These are phyloP conservation scores for Pseudogymnoascus sp. DNA, from an alignment of 2,329 filamentous ascomycete species.

Conservation along the genomic window DNA sequence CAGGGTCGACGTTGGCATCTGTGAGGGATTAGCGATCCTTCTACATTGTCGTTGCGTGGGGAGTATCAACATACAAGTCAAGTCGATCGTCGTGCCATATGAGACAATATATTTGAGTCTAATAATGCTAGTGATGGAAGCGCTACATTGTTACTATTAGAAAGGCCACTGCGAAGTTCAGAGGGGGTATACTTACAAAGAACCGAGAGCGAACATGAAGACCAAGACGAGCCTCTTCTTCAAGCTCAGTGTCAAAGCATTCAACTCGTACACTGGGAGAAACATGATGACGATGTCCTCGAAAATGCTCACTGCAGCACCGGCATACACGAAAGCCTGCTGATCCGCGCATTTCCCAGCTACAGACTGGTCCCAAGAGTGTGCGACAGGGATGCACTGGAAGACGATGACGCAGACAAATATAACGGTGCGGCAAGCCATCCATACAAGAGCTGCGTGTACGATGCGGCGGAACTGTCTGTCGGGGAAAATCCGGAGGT, in stretches of 20 bases:
- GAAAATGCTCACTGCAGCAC: slow-evolving; percentile 58
- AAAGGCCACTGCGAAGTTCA: not conserved
- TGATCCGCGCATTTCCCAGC: slow-evolving; percentile 47
- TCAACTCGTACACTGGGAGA: slow-evolving; percentile 56
- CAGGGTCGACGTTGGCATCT: slow-evolving; percentile 20
- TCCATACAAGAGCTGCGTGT: slow-evolving; percentile 12
- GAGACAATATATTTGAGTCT: slow-evolving; percentile 19
- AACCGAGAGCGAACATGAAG: slow-evolving; percentile 58
- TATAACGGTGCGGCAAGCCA: slow-evolving; percentile 10
- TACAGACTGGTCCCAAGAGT: slow-evolving; percentile 14
- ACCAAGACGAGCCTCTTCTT: slow-evolving; percentile 60
- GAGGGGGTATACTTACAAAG: slow-evolving; percentile 44
- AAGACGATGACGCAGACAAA: slow-evolving; percentile 15
- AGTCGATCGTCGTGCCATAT: slow-evolving; percentile 17
- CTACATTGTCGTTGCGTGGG: not conserved
- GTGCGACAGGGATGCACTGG: slow-evolving; percentile 18
- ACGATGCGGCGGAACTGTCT: slow-evolving; percentile 11
- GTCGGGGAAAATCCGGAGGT: slow-evolving; percentile 17
- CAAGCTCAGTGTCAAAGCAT: slow-evolving; percentile 50
- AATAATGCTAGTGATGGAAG: slow-evolving; percentile 20
- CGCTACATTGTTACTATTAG: slow-evolving; percentile 14
- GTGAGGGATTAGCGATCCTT: not conserved
- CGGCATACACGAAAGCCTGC: slow-evolving; percentile 56
- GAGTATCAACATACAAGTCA: slow-evolving; percentile 17
- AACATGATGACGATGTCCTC: slow-evolving; percentile 60